Evolutionary conservation across 2,329 filamentous ascomycete species (phyloP), one percentile per base, ranked within the genome.

Genomic region (Talaromyces sp.): DNA sequence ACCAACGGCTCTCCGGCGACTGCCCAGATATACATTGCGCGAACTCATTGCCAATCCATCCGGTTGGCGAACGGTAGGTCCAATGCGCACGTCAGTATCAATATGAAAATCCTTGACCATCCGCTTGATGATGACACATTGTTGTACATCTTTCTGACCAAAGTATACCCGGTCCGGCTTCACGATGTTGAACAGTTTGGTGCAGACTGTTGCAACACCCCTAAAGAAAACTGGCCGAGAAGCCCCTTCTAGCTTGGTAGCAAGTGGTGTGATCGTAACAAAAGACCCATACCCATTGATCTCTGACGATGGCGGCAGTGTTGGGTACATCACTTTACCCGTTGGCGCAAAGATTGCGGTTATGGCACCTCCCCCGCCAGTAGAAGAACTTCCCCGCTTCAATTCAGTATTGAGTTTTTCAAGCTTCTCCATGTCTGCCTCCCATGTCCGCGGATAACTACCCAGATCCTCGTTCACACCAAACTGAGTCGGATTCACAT

Each of bases 401-500:
- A 96, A 80, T 70, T 93, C 87, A 35, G 82, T 77, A 73, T 96
- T 89, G 46, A 98, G 79, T 46, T 79, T 72, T 39, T 86, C 82
- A 44, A 99, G 78, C 68, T 85, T 84, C 16, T 81, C 80, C 59
- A 90, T 80, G 75, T 99, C 95, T 44, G 83, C 77, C 14, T 89
- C 87, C 92, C 93, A 96, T 1, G 93, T 97, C 62, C 91, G 88
- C 0, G 95, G 95, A 75, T 99, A 99, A 66, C 88, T 92, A 48
- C 85, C 85, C 21, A 99, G 82, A 73, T 99, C 95, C 76, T 99
- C 95, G 62, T 87, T 85, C 23, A 91, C 81, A 35, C 93, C 93
- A 73, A 99, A 99, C 77, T 99, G 95, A 1, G 95, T 95, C 3
- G 95, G 95, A 76, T 99, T 99, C 71, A 99, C 90, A 76, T 93